These are phyloP conservation scores for Wilcoxina mikolae DNA, from an alignment of 495 filamentous ascomycete genomes.

Conservation along the genomic window DNA sequence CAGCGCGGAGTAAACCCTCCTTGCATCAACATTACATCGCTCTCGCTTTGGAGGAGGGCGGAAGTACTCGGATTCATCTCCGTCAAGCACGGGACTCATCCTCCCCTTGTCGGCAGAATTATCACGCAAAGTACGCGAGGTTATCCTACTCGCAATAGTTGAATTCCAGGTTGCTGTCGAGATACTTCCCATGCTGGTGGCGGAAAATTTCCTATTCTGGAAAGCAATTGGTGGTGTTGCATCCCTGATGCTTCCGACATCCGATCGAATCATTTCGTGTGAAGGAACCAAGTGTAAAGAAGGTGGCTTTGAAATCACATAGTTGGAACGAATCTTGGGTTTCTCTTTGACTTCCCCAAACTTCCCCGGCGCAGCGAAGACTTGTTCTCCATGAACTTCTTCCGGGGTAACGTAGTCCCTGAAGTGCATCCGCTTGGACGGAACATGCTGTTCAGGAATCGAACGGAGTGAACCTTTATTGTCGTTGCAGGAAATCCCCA, in stretches of 20 bases:
- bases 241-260: slow-evolving; percentile 21
- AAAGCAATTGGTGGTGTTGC: not conserved
- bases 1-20: slow-evolving; percentile 24
- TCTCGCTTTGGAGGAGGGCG: not conserved
- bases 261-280: slow-evolving; percentile 23
- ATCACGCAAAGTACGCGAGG: not conserved
- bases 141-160: not conserved
- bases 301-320: slow-evolving; percentile 21
- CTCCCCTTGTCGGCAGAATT: not conserved
- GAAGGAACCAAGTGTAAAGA: slow-evolving; percentile 22
- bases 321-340: slow-evolving; percentile 16
- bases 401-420: slow-evolving; percentile 22
- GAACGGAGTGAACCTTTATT: not conserved
- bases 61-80: not conserved
- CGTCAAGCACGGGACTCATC: not conserved
- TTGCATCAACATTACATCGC: slow-evolving; percentile 13
- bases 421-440: slow-evolving; percentile 20
- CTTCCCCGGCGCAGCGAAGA: not conserved
- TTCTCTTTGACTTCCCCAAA: slow-evolving; percentile 9
- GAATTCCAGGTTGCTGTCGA: slow-evolving; percentile 4
- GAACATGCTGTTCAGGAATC: slow-evolving; percentile 25
- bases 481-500: slow-evolving; percentile 8
- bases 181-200: not conserved
- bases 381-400: slow-evolving; percentile 12
- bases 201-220: not conserved